Evolutionary conservation across 2,329 filamentous ascomycete genomes (phyloP), one percentile per base, ranked within the genome.

Genomic region (Fusarium sp.): DNA sequence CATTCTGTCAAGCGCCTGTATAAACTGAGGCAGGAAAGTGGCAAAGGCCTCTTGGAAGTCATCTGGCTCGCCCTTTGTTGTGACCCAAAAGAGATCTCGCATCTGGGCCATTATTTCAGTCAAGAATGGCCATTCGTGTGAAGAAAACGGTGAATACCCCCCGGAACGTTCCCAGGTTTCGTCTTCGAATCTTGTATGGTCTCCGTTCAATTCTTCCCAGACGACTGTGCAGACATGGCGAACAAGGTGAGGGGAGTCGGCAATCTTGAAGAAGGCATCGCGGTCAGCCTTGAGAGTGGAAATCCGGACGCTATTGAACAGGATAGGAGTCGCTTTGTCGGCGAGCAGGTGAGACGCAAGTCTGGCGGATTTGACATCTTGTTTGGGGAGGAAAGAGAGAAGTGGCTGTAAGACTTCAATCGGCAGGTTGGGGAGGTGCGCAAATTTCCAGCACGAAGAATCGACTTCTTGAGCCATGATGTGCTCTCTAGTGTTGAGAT

Each of bases 131-230:
- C 9, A 20, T 18, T 61, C 22, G 18, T 36, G 9, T 9, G 6
- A 20, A 11, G n/a, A 11, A 20, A 20, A 56, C 9, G 38, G 10
- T 14, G 38, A 20, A 31, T n/a, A 22, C 7, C 11, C 18, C 16
- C 9, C n/a, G 4, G 31, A 31, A 27, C 6, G 40, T 14, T 42
- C 40, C 40, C n/a, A 13, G 5, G 22, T 5, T 25, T 38, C 2
- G 7, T 8, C 6, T 18, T 58, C 33, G 6, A 58, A 38, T 58
- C 31, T 38, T 25, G 9, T 5, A 6, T 40, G 8, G 47, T 56
- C 22, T 36, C 54, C 56, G 14, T 60, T 66, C 20, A 70, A n/a
- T 25, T 71, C 67, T 38, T 70, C 67, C 67, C 67, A 71, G 2
- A 66, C 36, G 7, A 71, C 16, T 5, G 66, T 35, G 3, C 63